phyloP scores from a whole-genome alignment of 2,329 filamentous ascomycete genomes.

The Fusarium temperatum region DNA sequence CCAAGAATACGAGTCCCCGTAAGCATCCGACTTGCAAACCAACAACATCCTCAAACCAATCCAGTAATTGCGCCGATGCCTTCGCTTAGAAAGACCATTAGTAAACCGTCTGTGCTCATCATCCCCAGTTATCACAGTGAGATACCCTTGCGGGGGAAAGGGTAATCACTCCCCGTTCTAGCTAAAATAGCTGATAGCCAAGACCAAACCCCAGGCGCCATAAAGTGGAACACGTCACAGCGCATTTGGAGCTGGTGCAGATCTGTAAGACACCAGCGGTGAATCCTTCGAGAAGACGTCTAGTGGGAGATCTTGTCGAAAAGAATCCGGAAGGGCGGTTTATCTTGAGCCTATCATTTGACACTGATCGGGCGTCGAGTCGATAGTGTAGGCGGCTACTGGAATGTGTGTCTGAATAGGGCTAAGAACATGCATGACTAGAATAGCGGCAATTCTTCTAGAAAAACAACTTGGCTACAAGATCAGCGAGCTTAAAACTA shows the following conservation, averaged over 20 bases:
- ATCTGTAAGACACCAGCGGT: constrained; percentile 6
- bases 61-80: background rate
- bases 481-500: background rate
- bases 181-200: constrained; percentile 7
- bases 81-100: background rate
- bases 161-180: background rate
- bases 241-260: constrained; percentile 15
- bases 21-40: background rate
- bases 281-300: background rate
- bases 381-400: background rate
- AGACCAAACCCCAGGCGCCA: background rate
- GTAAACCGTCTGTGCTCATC: background rate
- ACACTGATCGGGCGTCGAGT: background rate
- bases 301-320: background rate
- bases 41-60: background rate
- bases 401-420: background rate
- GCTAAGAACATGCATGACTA: background rate
- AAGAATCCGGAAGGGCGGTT: background rate
- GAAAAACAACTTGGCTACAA: background rate
- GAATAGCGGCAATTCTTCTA: background rate
- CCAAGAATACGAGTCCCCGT: constrained; percentile 7
- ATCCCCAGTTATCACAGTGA: constrained; percentile 12
- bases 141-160: background rate
- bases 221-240: constrained; percentile 15
- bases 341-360: background rate